Percentiles rank a stretch among this genome's conserved stretches.
Conservation (phyloP, 2,329 filamentous ascomycete genomes). For the Penicillium olsonii region DNA sequence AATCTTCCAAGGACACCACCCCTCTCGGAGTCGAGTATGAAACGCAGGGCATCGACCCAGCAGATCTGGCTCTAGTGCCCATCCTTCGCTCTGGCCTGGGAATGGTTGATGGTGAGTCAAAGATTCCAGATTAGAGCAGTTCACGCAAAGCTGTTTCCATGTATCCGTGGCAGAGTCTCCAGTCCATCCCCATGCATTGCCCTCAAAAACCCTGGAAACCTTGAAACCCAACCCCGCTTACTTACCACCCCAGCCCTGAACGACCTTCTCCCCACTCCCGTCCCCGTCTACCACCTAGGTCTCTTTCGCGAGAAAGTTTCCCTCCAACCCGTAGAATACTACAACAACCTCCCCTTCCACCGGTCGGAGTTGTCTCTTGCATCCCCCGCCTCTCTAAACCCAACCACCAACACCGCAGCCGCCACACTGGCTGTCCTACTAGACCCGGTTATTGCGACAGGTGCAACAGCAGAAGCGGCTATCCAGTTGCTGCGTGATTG, state of each 20-base stretch:
- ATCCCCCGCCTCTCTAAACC: constrained; percentile 27
- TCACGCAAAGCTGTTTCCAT: neutral
- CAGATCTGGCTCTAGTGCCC: constrained; percentile 77
- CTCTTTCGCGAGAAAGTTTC: constrained; percentile 89
- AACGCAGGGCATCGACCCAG: constrained; percentile 63
- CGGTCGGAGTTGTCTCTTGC: constrained; percentile 32
- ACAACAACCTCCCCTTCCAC: constrained; percentile 87
- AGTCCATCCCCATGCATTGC: neutral
- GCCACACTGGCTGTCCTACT: constrained; percentile 76
- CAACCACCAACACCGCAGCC: constrained; percentile 40
- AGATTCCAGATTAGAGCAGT: neutral
- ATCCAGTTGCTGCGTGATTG: constrained; percentile 88
- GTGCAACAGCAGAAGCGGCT: constrained; percentile 83
- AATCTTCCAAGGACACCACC: constrained; percentile 65
- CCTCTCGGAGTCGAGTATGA: constrained; percentile 77
- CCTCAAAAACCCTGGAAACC: neutral
- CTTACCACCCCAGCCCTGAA: constrained; percentile 63
- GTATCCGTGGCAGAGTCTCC: too few species aligned
- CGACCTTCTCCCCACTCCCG: constrained; percentile 75
- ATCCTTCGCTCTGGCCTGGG: constrained; percentile 89
- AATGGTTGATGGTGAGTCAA: constrained; percentile 75
- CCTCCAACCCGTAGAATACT: constrained; percentile 91
- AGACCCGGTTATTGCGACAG: constrained; percentile 92
- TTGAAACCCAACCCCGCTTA: neutral
- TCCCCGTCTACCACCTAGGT: constrained; percentile 89